phyloP scores from a whole-genome alignment of 1,139 yeast genomes.

The Spathaspora jeffriesii region DNA sequence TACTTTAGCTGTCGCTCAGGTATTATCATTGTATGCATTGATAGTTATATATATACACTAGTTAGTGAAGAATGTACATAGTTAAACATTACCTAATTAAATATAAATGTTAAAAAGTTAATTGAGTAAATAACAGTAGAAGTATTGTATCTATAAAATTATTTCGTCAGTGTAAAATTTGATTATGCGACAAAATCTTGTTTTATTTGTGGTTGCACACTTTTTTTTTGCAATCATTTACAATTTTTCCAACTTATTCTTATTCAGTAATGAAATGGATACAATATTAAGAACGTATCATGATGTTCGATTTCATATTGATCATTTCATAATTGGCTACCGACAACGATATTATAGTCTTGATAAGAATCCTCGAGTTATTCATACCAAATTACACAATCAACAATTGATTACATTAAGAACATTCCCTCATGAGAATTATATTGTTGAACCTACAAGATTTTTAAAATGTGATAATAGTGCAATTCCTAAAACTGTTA shows the following conservation, averaged over 20 bases:
- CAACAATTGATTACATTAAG: conserved; percentile 42
- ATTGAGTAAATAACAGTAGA: too few relatives aligned
- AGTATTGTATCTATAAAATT: not conserved
- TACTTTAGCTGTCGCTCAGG: too few relatives aligned
- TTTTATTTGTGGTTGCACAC: not conserved
- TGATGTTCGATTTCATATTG: conserved; percentile 25
- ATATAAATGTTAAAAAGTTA: too few relatives aligned
- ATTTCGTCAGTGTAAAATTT: not conserved
- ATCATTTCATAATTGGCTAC: conserved; percentile 34
- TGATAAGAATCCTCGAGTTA: conserved; percentile 35
- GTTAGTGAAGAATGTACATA: too few relatives aligned
- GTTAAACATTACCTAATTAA: too few relatives aligned
- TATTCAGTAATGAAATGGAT: not conserved
- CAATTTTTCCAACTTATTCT: too few relatives aligned
- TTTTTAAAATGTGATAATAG: conserved; percentile 15
- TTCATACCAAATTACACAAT: conserved; percentile 37
- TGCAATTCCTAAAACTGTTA: not conserved
- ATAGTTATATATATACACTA: too few relatives aligned
- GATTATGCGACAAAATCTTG: not conserved
- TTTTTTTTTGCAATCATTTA: not conserved
- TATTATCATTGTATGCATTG: too few relatives aligned
- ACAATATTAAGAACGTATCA: conserved; percentile 11
- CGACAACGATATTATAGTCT: conserved; percentile 44
- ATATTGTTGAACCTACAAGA: conserved; percentile 20
- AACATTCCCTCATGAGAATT: conserved; percentile 27